Evolutionary conservation across 108 stramenopile species (phyloP), one percentile per base, ranked within the genome.

Genomic region (Skeletonema grethae): DNA sequence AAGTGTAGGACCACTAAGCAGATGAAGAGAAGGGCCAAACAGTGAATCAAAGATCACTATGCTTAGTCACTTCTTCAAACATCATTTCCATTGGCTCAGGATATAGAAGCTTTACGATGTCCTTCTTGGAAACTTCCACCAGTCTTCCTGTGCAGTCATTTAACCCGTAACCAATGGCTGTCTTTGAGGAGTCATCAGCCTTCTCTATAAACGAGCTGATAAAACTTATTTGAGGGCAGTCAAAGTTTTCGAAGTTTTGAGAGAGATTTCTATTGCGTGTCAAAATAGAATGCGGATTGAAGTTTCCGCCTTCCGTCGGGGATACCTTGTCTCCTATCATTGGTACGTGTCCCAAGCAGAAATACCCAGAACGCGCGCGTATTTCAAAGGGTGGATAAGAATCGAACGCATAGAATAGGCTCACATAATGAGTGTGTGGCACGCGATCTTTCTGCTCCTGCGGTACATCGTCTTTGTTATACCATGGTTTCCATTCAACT

Each of bases 121-220:
- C 84, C 15, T 69, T 59, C 39, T 85, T 85, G 36, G 60, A 53
- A 15, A 88, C 65, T 55, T 75, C 74, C 6, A 88, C 77, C 12
- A 88, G 48, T 50, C 82, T 65, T 8, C 78, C 61, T 43, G 75
- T 70, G 41, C 87, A 88, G 63, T 88, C 87, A 64, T 88, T 85
- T 58, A 88, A 65, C 9, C 87, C 87, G 70, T 88, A 88, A 13
- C 82, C 73, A 55, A 88, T 63, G 16, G 85, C 69, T 28, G 79
- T 59, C 31, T 63, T 80, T 7, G 70, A 59, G 18, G 57, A 29
- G 60, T 84, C 82, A 16, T 60, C 70, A 4, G 61, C 85, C 32
- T 78, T 75, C 32, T 85, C 69, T 10, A 69, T 48, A 56, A 85
- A 79, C 7, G 82, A 72, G 35, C 70, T 80, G 0, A 88, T 75